Percentiles rank a stretch among this genome's conserved stretches.
These are phyloP conservation scores for Xylariaceae sp. DNA, from an alignment of 2,329 filamentous ascomycete genomes.

Conservation along the genomic window DNA sequence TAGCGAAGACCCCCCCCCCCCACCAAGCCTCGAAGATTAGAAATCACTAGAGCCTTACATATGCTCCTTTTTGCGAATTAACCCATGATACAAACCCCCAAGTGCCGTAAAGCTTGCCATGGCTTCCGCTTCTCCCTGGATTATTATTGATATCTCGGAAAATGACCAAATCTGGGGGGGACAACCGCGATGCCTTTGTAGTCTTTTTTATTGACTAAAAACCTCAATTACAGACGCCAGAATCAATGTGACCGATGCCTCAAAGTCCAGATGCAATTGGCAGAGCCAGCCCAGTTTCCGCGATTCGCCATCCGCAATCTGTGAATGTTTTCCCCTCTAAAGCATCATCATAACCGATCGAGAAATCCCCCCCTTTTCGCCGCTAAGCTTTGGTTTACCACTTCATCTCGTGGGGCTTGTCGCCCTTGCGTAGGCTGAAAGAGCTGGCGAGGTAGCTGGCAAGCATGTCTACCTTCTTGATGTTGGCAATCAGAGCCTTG, in stretches of 20 bases:
- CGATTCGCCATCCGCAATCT: slow-evolving; percentile 46
- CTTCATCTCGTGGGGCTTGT: slow-evolving; percentile 99
- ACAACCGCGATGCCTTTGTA: slow-evolving; percentile 38
- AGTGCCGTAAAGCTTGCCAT: not conserved
- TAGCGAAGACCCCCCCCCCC: not conserved
- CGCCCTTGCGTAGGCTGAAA: slow-evolving; percentile 98
- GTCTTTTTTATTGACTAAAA: slow-evolving; percentile 52
- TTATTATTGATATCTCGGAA: not conserved
- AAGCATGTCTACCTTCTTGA: slow-evolving; percentile 98
- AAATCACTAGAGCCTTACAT: slow-evolving; percentile 3
- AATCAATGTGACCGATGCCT: slow-evolving; percentile 59
- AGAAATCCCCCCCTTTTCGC: slow-evolving; percentile 19
- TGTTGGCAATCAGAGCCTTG: slow-evolving; percentile 88
- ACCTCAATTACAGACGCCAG: slow-evolving; percentile 63
- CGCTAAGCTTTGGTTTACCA: slow-evolving; percentile 62
- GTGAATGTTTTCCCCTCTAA: slow-evolving; percentile 30
- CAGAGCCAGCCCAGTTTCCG: slow-evolving; percentile 53
- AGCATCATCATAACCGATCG: slow-evolving; percentile 28
- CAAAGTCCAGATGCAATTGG: slow-evolving; percentile 63
- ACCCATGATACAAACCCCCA: not conserved
- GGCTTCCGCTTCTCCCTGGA: not conserved
- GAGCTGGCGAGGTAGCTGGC: slow-evolving; percentile 88
- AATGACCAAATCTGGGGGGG: slow-evolving; percentile 9
- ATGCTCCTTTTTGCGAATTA: not conserved
- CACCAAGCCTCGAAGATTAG: not conserved